A percentile compares a stretch with the other conserved stretches of the same genome.
These are phyloP conservation scores for Cladosporium sphaerospermum DNA, from an alignment of 2,329 filamentous ascomycete genomes.

Conservation along the genomic window DNA sequence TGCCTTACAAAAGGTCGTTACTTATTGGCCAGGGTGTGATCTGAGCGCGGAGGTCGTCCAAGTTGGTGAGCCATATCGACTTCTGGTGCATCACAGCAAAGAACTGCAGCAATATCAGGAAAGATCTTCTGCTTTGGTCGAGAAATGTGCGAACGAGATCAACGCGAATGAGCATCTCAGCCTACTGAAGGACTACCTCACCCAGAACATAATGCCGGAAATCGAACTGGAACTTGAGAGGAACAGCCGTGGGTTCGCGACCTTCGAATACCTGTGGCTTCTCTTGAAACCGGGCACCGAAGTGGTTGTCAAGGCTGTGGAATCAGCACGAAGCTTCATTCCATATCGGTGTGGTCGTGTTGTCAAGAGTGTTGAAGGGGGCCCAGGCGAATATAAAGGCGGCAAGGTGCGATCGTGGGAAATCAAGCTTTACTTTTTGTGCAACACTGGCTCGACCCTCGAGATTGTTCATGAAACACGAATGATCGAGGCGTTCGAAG, in stretches of 20 bases:
- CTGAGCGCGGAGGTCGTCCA: background rate
- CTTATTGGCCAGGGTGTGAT: background rate
- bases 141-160: background rate
- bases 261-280: background rate
- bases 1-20: background rate
- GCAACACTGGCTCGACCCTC: background rate
- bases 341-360: background rate
- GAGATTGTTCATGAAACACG: background rate
- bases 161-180: background rate
- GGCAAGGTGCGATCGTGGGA: background rate
- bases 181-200: background rate
- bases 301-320: background rate
- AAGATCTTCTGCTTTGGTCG: background rate
- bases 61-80: background rate
- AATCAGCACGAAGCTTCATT: background rate
- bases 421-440: background rate
- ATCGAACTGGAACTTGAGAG: background rate
- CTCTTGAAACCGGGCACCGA: background rate
- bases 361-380: background rate
- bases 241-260: background rate
- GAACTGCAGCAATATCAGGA: background rate
- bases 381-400: background rate
- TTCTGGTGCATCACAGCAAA: background rate
- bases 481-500: background rate
- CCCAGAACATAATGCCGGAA: background rate